Conservation (phyloP, 495 filamentous ascomycete genomes). For the Penicillium ucsense region DNA sequence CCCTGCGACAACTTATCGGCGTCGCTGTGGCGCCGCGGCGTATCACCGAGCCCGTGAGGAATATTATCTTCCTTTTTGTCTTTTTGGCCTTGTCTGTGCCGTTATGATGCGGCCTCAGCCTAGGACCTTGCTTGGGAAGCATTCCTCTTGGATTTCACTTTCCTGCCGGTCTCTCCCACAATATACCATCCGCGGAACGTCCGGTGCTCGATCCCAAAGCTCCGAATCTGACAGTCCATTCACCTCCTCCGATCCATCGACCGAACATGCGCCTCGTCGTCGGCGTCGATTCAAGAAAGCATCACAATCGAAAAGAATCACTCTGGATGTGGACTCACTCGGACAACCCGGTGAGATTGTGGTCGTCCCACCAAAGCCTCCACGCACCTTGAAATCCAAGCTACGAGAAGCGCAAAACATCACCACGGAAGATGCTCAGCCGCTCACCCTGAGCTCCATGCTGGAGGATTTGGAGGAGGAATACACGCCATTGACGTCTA, state of each 20-base stretch:
- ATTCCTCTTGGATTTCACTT: not conserved
- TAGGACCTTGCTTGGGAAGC: not conserved
- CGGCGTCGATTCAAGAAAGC: not conserved
- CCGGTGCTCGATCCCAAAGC: constrained; percentile 2
- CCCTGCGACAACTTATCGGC: not conserved
- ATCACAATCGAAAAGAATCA: not conserved
- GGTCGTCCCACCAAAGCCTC: constrained; percentile 18
- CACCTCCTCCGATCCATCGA: not conserved
- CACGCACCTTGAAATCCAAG: not conserved
- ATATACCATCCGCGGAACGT: not conserved
- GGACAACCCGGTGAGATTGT: constrained; percentile 36
- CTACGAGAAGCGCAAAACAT: not conserved
- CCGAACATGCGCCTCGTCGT: not conserved
- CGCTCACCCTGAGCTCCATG: constrained; percentile 15
- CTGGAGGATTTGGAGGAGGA: constrained; percentile 22
- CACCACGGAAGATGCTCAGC: not conserved
- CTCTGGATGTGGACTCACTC: constrained; percentile 25
- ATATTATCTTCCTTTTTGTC: not conserved
- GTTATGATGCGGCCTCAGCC: constrained; percentile 1
- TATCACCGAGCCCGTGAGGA: not conserved
- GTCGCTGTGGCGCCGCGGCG: not conserved
- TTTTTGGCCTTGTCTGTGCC: not conserved
- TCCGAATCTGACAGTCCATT: not conserved
- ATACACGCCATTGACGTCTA: not conserved
- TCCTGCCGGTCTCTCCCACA: not conserved